phyloP scores from a whole-genome alignment of 2,329 filamentous ascomycete genomes.

The Lachnellula suecica region DNA sequence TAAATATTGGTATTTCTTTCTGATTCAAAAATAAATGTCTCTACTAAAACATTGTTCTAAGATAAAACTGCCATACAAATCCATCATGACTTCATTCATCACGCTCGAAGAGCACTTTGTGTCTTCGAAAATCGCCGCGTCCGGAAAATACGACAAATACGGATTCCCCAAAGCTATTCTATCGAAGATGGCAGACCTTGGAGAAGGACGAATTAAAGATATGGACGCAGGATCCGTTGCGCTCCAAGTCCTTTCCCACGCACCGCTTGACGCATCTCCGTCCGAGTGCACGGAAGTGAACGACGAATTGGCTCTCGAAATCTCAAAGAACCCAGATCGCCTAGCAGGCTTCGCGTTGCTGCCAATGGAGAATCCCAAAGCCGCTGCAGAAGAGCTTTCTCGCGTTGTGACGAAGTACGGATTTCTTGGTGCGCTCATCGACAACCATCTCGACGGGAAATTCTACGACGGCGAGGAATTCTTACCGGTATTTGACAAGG shows the following conservation, averaged over 20 bases:
- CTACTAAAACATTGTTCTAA: too few species aligned
- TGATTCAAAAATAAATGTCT: too few species aligned
- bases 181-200: constrained; percentile 20
- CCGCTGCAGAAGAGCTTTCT: constrained; percentile 36
- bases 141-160: constrained; percentile 24
- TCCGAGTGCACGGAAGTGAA: constrained; percentile 28
- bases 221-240: constrained; percentile 27
- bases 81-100: constrained; percentile 31
- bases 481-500: constrained; percentile 34
- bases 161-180: neutral
- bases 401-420: constrained; percentile 42
- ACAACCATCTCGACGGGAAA: constrained; percentile 38
- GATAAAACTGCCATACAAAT: too few species aligned
- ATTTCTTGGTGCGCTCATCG: constrained; percentile 49
- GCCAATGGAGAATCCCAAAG: constrained; percentile 37
- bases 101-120: constrained; percentile 42
- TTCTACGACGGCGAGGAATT: constrained; percentile 45
- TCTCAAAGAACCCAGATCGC: constrained; percentile 35
- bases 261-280: constrained; percentile 13
- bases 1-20: too few species aligned
- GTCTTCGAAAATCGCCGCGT: constrained; percentile 17
- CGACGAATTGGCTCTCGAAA: constrained; percentile 32
- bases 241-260: constrained; percentile 34
- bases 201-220: constrained; percentile 23
- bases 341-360: constrained; percentile 44